Percentiles rank a stretch among this genome's conserved stretches.
Conservation (phyloP, 2,329 filamentous ascomycete genomes). For the Exophiala bonariae region DNA sequence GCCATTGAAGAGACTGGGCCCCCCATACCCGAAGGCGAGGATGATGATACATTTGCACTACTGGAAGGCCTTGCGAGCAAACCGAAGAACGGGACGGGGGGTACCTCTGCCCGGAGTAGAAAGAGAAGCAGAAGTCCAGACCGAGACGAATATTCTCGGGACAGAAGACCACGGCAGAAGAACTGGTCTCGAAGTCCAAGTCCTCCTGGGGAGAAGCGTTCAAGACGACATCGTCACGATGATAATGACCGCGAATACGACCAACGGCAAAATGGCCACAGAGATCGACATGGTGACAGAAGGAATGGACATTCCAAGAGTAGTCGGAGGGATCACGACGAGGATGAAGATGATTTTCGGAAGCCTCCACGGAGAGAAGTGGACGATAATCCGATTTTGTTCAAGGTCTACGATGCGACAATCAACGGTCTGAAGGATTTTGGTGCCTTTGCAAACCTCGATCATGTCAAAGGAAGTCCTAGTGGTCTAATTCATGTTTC, state of each 20-base stretch:
- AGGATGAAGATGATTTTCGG: conserved; percentile 61
- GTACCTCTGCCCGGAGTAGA: conserved; percentile 41
- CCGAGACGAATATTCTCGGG: conserved; percentile 49
- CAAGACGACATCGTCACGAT: conserved; percentile 42
- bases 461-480: conserved; percentile 81
- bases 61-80: conserved; percentile 82
- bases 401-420: conserved; percentile 86
- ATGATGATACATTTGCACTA: conserved; percentile 90
- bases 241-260: conserved; percentile 42
- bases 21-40: conserved; percentile 34
- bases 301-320: conserved; percentile 37
- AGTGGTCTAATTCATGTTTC: conserved; percentile 95
- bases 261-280: conserved; percentile 10
- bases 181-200: conserved; percentile 56
- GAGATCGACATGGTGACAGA: conserved; percentile 26
- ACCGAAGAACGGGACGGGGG: conserved; percentile 42
- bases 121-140: conserved; percentile 58
- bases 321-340: conserved; percentile 42
- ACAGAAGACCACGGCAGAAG: conserved; percentile 45
- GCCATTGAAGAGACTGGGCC: conserved; percentile 32
- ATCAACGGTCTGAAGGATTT: conserved; percentile 95
- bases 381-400: conserved; percentile 76
- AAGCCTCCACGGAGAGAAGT: conserved; percentile 70
- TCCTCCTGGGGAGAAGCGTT: conserved; percentile 39
- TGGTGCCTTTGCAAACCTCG: conserved; percentile 90